These are phyloP conservation scores for Verticillium nonalfalfae DNA, from an alignment of 2,329 filamentous ascomycete species.

Conservation along the genomic window DNA sequence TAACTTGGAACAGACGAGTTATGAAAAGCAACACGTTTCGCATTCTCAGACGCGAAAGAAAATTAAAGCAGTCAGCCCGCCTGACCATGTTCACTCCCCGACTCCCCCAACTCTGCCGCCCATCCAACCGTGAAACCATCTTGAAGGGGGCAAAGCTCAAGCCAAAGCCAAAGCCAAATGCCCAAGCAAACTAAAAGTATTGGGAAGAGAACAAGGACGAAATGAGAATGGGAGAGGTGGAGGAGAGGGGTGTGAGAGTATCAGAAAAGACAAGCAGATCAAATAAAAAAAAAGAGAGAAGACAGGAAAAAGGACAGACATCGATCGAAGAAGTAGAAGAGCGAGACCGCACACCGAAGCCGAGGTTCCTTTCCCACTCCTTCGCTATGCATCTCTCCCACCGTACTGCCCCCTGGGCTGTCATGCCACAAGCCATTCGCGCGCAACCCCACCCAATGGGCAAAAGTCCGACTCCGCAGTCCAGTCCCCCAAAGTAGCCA, in stretches of 20 bases:
- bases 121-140: constrained; percentile 9
- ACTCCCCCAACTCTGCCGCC: constrained; percentile 14
- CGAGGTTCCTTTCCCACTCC: constrained; percentile 33
- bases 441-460: constrained; percentile 1
- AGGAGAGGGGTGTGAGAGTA: background rate
- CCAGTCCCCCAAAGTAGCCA: constrained; percentile 7
- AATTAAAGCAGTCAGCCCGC: constrained; percentile 7
- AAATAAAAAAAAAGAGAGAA: constrained; percentile 7
- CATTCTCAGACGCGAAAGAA: background rate
- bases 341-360: constrained; percentile 24
- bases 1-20: background rate
- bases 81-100: constrained; percentile 12
- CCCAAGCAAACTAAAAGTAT: constrained; percentile 2
- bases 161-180: constrained; percentile 4
- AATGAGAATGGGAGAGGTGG: background rate
- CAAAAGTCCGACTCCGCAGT: constrained; percentile 1
- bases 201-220: background rate
- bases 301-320: constrained; percentile 5
- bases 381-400: constrained; percentile 35
- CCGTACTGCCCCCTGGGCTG: background rate
- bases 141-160: constrained; percentile 5
- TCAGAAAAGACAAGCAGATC: constrained; percentile 1
- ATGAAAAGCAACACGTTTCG: background rate
- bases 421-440: background rate
- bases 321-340: constrained; percentile 1